These are phyloP conservation scores for Plenodomus tracheiphilus DNA, from an alignment of 2,329 filamentous ascomycete species.

Conservation along the genomic window DNA sequence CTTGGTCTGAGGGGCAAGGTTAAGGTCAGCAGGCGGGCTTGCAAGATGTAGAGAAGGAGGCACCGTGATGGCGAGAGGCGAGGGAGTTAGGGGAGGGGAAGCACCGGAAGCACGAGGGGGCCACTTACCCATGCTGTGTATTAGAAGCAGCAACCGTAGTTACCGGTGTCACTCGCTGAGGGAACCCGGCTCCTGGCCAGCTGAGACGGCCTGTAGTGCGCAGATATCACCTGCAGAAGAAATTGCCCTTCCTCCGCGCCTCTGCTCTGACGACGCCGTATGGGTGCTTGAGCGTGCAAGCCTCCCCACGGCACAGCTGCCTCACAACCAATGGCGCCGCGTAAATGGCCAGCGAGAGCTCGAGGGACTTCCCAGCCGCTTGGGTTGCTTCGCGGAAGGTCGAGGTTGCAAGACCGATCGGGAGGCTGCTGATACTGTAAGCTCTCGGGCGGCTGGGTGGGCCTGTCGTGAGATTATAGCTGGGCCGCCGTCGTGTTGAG, in stretches of 20 bases:
- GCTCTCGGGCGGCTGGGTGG: conserved; percentile 4
- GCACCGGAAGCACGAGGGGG: conserved; percentile 18
- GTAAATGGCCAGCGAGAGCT: conserved; percentile 25
- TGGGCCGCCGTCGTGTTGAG: conserved; percentile 1
- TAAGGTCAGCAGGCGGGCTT: conserved; percentile 22
- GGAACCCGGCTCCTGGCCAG: conserved; percentile 32
- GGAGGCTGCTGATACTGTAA: conserved; percentile 11
- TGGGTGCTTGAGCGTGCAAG: conserved; percentile 33
- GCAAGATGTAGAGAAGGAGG: conserved; percentile 20
- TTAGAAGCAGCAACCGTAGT: conserved; percentile 25
- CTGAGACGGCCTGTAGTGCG: conserved; percentile 36
- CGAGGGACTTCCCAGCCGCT: conserved; percentile 25
- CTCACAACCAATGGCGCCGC: conserved; percentile 30
- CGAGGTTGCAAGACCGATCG: conserved; percentile 29
- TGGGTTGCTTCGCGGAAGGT: conserved; percentile 22
- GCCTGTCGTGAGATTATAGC: conserved; percentile 5
- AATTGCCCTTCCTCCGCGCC: conserved; percentile 35
- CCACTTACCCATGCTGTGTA: conserved; percentile 37
- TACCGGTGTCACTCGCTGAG: conserved; percentile 30
- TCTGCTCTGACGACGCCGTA: conserved; percentile 32
- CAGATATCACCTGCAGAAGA: conserved; percentile 36
- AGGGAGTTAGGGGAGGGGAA: conserved; percentile 20
- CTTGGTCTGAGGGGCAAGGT: conserved; percentile 25
- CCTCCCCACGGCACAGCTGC: conserved; percentile 30
- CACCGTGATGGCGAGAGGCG: conserved; percentile 28